phyloP scores from a whole-genome alignment of 768 basidiomycete genomes.

The Kwoniella mangroviensis region DNA sequence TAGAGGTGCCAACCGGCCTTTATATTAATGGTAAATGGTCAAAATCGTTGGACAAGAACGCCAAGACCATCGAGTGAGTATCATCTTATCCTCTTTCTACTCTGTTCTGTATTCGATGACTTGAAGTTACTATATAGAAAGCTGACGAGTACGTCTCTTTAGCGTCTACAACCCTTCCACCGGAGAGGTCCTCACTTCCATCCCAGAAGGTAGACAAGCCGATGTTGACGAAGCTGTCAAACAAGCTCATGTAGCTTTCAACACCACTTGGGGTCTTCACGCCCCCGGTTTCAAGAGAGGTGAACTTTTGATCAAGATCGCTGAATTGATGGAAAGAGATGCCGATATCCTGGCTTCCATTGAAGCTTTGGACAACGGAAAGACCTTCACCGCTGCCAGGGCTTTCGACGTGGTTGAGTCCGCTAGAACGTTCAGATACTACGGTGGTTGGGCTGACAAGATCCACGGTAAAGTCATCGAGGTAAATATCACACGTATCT shows the following conservation, averaged over 20 bases:
- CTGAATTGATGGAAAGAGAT: slow-evolving; percentile 87
- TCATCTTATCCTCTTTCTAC: background rate
- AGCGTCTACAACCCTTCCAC: slow-evolving; percentile 58
- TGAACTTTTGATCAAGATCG: slow-evolving; percentile 78
- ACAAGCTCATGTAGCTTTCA: slow-evolving; percentile 80
- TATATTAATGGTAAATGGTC: slow-evolving; percentile 93
- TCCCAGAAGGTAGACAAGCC: slow-evolving; percentile 50
- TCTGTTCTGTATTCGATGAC: too few relatives aligned
- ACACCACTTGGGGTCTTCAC: slow-evolving; percentile 86
- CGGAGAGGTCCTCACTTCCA: slow-evolving; percentile 51
- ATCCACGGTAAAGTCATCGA: slow-evolving; percentile 75
- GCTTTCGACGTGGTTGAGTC: slow-evolving; percentile 43
- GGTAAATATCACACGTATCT: background rate
- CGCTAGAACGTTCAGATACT: slow-evolving; percentile 65
- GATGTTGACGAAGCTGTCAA: slow-evolving; percentile 84
- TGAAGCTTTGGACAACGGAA: slow-evolving; percentile 87
- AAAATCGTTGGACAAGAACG: slow-evolving; percentile 47
- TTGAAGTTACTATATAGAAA: too few relatives aligned
- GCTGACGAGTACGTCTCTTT: slow-evolving; percentile 10
- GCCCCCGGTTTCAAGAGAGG: slow-evolving; percentile 67
- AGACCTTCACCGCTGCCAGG: slow-evolving; percentile 62
- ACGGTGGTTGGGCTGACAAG: slow-evolving; percentile 96
- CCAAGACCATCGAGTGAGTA: slow-evolving; percentile 55
- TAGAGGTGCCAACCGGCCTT: slow-evolving; percentile 73
- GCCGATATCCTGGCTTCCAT: slow-evolving; percentile 79